Evolutionary conservation across 2,329 filamentous ascomycete species (phyloP).

Genomic region (Domatiomyces globalis): DNA sequence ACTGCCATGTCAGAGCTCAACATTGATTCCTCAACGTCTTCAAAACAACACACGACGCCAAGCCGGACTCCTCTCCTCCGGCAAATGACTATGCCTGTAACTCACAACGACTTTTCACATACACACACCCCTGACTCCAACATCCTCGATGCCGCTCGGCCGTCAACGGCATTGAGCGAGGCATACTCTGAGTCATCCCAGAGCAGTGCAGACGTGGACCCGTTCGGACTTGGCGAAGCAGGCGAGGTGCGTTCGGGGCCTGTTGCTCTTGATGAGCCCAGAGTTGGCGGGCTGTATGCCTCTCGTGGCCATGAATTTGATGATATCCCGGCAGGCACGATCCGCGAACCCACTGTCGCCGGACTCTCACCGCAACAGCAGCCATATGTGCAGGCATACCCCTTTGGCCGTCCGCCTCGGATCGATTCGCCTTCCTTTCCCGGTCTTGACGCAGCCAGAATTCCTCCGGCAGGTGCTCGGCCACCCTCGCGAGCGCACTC

Average conservation of each 20-base stretch:
- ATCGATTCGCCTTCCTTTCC: conserved; percentile 11
- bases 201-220: conserved; percentile 16
- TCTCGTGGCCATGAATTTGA: conserved; percentile 6
- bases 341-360: conserved; percentile 6
- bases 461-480: conserved; percentile 1
- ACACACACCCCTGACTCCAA: conserved; percentile 4
- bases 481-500: conserved; percentile 1
- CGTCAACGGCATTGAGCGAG: conserved; percentile 11
- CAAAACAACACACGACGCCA: conserved; percentile 6
- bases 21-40: not conserved
- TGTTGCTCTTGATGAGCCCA: conserved; percentile 12
- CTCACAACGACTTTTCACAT: conserved; percentile 13
- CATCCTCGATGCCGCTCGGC: conserved; percentile 3
- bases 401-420: conserved; percentile 5
- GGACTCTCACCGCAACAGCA: conserved; percentile 1
- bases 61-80: conserved; percentile 11
- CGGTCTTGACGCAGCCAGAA: not conserved
- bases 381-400: conserved; percentile 7
- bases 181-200: conserved; percentile 14
- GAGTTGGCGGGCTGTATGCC: conserved; percentile 4
- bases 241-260: conserved; percentile 15
- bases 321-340: conserved; percentile 12
- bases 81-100: conserved; percentile 18
- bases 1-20: conserved; percentile 27
- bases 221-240: conserved; percentile 14